Evolutionary conservation across 306 rosid genomes (phyloP).

Genomic region (Medicago lupulina): DNA sequence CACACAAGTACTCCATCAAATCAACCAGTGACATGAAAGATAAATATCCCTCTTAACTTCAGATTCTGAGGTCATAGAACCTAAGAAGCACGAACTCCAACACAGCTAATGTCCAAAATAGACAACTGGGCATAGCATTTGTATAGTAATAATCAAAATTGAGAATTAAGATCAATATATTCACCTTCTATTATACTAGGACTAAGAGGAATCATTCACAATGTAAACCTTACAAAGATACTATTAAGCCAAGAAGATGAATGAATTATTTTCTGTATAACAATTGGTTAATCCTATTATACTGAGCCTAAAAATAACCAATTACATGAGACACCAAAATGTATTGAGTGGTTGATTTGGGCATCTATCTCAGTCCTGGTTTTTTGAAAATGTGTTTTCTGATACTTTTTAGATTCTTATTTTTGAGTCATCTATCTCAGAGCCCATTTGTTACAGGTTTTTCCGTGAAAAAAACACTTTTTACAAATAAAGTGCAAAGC

Average conservation of each 20-base stretch:
- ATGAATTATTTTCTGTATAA: neutral
- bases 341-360: too few relatives aligned
- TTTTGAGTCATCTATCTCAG: too few relatives aligned
- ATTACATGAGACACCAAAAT: too few relatives aligned
- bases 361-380: too few relatives aligned
- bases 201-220: neutral
- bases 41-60: neutral
- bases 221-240: neutral
- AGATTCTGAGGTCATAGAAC: neutral
- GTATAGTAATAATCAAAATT: neutral
- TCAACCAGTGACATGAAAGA: neutral
- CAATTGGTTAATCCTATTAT: neutral
- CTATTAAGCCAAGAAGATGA: neutral
- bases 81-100: neutral
- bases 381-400: too few relatives aligned
- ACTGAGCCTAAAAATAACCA: neutral
- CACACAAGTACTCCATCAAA: neutral
- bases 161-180: neutral
- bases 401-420: too few relatives aligned
- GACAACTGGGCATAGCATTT: neutral
- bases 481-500: too few relatives aligned
- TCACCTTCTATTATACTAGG: neutral
- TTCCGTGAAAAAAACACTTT: too few relatives aligned
- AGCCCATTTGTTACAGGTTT: too few relatives aligned
- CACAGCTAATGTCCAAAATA: neutral